Evolutionary conservation across 2,329 filamentous ascomycete genomes (phyloP).

Genomic region (Trichoderma oligosporum): DNA sequence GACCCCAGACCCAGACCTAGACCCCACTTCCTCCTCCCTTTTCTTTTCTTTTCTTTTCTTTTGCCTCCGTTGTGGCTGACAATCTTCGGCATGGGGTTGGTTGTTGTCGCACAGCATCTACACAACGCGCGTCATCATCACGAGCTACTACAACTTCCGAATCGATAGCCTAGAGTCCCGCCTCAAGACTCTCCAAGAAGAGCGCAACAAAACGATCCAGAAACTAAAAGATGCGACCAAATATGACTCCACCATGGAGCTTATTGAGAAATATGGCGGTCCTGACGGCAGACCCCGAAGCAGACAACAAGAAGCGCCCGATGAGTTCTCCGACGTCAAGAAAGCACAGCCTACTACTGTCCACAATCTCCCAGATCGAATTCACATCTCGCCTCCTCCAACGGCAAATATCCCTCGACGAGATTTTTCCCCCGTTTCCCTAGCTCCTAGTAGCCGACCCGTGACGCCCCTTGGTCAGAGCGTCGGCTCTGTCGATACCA

Average conservation of each 20-base stretch:
- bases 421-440: slow-evolving; percentile 26
- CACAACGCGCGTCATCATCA: slow-evolving; percentile 60
- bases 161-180: slow-evolving; percentile 65
- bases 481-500: slow-evolving; percentile 37
- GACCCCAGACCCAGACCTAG: too few relatives aligned
- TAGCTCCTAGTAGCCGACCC: slow-evolving; percentile 18
- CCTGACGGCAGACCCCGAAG: slow-evolving; percentile 42
- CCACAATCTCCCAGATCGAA: slow-evolving; percentile 35
- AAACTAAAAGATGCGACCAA: slow-evolving; percentile 92
- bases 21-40: background rate
- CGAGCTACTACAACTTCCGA: slow-evolving; percentile 75
- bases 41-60: background rate
- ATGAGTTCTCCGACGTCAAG: slow-evolving; percentile 3
- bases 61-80: background rate
- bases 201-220: slow-evolving; percentile 83
- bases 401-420: slow-evolving; percentile 56
- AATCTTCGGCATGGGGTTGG: background rate
- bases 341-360: slow-evolving; percentile 16
- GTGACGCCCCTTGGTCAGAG: slow-evolving; percentile 13
- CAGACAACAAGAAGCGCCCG: slow-evolving; percentile 28
- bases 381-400: slow-evolving; percentile 53
- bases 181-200: slow-evolving; percentile 70
- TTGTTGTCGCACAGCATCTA: slow-evolving; percentile 62
- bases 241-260: slow-evolving; percentile 88
- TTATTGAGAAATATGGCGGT: slow-evolving; percentile 91